Base-by-base conservation (phyloP, 257 asterid genomes). In the Solanum verrucosum region DNA sequence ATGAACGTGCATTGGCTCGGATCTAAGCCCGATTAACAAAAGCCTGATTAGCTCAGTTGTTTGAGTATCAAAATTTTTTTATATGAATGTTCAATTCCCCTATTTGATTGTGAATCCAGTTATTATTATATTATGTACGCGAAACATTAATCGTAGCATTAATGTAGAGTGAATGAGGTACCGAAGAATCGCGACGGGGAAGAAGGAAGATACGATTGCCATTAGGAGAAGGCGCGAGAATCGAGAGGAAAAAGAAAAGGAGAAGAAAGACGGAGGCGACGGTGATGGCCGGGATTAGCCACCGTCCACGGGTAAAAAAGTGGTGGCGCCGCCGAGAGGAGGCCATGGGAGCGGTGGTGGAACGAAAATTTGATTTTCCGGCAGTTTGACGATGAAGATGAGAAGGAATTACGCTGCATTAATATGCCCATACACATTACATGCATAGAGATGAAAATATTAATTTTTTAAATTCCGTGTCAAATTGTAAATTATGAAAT, bases 271-370 rank as follows among this genome's bases (percentile, higher is more conserved):
- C 91, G 75, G 93, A 93, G 67, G 93, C 89, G 87, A 91, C 90
- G 37, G 92, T 89, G 85, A 94, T 89, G 46, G 87, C 90, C 23
- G 94, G 98, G 87, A 96, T 85, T 38, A 97, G 27, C 29, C 89
- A 88, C 84, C 90, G 84, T 23, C 67, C 91, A 23, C 96, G 96
- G 88, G 71, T 87, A 34, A 86, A 91, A 87, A 89, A 46, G 44
- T 91, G 96, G 93, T 88, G 93, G 78, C 98, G 98, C 93, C 98
- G 96, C 93, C 98, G 95, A 27, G 89, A 91, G 72, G 86, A 60
- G 74, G 94, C 94, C 98, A 96, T 96, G 31, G 70, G 15, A 86
- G 71, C 84, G 91, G 92, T 88, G 91, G 89, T 90, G 88, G 79
- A 88, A 84, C 68, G 65, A 27, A 77, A 18, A 3, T 40, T 40